phyloP scores from a whole-genome alignment of 2,329 filamentous ascomycete genomes.

The Macrophomina phaseolina region DNA sequence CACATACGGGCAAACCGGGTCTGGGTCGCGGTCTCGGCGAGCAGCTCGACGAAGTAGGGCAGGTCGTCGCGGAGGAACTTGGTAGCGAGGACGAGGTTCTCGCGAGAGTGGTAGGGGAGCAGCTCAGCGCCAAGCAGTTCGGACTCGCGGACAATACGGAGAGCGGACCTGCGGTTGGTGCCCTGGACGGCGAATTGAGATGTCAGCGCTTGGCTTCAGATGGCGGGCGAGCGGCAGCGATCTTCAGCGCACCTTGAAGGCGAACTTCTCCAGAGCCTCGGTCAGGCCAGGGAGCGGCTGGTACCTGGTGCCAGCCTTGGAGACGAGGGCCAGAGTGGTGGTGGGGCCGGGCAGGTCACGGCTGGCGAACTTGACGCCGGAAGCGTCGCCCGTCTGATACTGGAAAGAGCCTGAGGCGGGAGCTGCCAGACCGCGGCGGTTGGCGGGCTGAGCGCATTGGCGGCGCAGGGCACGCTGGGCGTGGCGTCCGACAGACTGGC shows the following conservation, averaged over 20 bases:
- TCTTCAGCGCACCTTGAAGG: slow-evolving; percentile 78
- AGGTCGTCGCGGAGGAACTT: slow-evolving; percentile 96
- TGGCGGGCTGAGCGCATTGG: slow-evolving; percentile 61
- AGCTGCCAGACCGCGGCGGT: slow-evolving; percentile 68
- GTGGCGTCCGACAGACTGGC: slow-evolving; percentile 68
- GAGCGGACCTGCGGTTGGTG: slow-evolving; percentile 84
- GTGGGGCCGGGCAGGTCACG: slow-evolving; percentile 88
- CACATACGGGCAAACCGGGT: slow-evolving; percentile 78
- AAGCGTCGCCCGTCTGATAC: slow-evolving; percentile 85
- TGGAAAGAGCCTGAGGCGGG: slow-evolving; percentile 77
- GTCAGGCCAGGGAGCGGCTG: slow-evolving; percentile 88
- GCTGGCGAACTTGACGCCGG: slow-evolving; percentile 90
- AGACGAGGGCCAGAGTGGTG: slow-evolving; percentile 87
- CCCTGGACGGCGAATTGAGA: slow-evolving; percentile 61
- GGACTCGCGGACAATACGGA: slow-evolving; percentile 92
- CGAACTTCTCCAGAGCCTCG: slow-evolving; percentile 90
- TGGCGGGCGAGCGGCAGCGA: slow-evolving; percentile 20
- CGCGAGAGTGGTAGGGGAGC: slow-evolving; percentile 84
- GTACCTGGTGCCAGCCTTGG: slow-evolving; percentile 93
- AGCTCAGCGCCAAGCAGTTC: slow-evolving; percentile 95
- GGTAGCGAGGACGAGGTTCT: slow-evolving; percentile 89
- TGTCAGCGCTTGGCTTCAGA: slow-evolving; percentile 20
- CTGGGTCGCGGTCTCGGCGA: slow-evolving; percentile 86
- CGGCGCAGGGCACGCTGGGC: slow-evolving; percentile 67
- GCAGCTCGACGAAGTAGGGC: slow-evolving; percentile 95